phyloP scores from a whole-genome alignment of 352 stramenopile genomes.

The Phytophthora sp. region DNA sequence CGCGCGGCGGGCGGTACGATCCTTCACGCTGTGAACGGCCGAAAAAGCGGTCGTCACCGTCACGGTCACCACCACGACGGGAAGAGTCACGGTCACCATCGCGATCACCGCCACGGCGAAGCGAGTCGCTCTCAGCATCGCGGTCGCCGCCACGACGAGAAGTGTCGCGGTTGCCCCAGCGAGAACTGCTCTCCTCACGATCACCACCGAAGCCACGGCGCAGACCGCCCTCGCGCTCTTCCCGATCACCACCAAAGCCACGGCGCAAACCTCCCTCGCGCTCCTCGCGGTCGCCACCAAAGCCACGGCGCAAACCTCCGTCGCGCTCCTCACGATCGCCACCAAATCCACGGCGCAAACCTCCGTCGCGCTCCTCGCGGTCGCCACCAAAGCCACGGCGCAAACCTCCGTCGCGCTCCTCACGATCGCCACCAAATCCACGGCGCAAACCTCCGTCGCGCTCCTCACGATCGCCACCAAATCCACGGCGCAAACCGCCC shows the following conservation, averaged over 20 bases:
- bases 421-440: conserved; percentile 37
- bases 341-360: conserved; percentile 21
- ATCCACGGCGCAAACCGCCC: conserved; percentile 20
- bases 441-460: conserved; percentile 31
- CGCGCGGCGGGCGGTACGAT: conserved; percentile 61
- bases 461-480: conserved; percentile 43
- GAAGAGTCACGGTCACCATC: conserved; percentile 26
- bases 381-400: conserved; percentile 39
- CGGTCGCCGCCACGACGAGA: conserved; percentile 37
- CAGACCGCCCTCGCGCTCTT: conserved; percentile 31
- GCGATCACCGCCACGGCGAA: conserved; percentile 30
- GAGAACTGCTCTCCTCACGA: conserved; percentile 27
- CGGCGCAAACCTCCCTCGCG: conserved; percentile 30
- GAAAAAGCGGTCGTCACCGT: conserved; percentile 61
- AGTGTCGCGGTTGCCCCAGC: conserved; percentile 18
- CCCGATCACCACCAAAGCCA: conserved; percentile 37
- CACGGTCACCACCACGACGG: conserved; percentile 35
- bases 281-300: conserved; percentile 42
- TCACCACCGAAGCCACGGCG: conserved; percentile 38
- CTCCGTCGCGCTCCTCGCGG: conserved; percentile 37
- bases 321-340: conserved; percentile 50
- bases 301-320: conserved; percentile 18
- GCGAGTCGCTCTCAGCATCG: conserved; percentile 29
- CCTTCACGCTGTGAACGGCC: conserved; percentile 48
- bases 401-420: conserved; percentile 31